phyloP scores from a whole-genome alignment of 768 basidiomycete genomes.

The Candolleomyces eurysporus region DNA sequence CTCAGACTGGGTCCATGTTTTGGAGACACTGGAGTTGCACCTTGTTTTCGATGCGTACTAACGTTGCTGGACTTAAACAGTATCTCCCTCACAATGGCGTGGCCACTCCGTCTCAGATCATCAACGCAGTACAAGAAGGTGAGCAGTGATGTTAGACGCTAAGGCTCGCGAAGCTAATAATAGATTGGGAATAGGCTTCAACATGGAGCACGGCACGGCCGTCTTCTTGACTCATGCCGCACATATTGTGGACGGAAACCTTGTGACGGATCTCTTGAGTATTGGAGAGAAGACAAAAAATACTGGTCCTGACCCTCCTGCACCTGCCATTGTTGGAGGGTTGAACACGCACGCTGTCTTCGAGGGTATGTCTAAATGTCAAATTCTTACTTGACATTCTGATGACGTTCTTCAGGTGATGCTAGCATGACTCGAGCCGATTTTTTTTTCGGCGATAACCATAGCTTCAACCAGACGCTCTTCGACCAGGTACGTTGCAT shows the following conservation, averaged over 20 bases:
- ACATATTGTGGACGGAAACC: constrained; percentile 16
- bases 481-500: constrained; percentile 14
- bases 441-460: constrained; percentile 18
- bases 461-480: constrained; percentile 20
- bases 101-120: constrained; percentile 13
- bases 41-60: no score
- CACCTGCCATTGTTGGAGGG: constrained; percentile 18
- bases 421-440: constrained; percentile 10
- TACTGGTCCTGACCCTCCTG: constrained; percentile 17
- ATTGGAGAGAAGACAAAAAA: constrained; percentile 15
- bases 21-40: no score
- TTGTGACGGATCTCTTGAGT: constrained; percentile 15
- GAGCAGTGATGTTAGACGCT: background rate
- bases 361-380: constrained; percentile 9
- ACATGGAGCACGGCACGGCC: constrained; percentile 14
- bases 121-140: constrained; percentile 16
- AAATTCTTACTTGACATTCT: background rate
- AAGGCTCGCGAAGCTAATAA: background rate
- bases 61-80: background rate
- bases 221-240: constrained; percentile 14
- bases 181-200: constrained; percentile 10
- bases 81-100: constrained; percentile 15
- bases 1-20: no score
- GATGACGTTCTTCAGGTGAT: background rate
- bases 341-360: constrained; percentile 16